phyloP scores from a whole-genome alignment of 2,329 filamentous ascomycete species.

The Sporothrix pallida region DNA sequence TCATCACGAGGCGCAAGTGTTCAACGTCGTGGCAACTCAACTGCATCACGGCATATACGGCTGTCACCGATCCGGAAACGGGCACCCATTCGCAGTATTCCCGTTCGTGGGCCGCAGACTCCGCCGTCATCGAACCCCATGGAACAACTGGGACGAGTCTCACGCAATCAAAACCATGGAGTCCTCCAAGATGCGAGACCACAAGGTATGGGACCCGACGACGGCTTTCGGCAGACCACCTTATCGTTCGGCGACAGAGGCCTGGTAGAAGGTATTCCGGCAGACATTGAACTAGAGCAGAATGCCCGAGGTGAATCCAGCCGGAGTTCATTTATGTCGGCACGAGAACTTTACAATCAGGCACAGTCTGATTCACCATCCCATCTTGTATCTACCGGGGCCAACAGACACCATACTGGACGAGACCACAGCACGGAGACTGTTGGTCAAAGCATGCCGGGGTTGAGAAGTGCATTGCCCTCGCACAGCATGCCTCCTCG shows the following conservation, averaged over 20 bases:
- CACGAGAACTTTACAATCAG: not conserved
- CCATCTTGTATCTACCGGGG: too few species aligned
- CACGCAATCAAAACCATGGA: not conserved
- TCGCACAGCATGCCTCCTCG: not conserved
- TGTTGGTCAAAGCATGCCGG: too few species aligned
- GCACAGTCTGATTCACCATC: not conserved
- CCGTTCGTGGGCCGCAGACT: slow-evolving; percentile 26
- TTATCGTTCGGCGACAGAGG: slow-evolving; percentile 30
- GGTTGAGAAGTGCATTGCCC: not conserved
- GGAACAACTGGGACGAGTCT: not conserved
- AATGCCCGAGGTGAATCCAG: not conserved
- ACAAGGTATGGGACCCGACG: slow-evolving; percentile 22
- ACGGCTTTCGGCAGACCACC: slow-evolving; percentile 34
- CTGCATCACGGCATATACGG: not conserved
- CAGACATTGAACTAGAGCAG: not conserved
- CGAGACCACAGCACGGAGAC: not conserved
- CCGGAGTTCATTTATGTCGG: slow-evolving; percentile 5
- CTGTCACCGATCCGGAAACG: not conserved
- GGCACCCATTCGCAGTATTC: not conserved
- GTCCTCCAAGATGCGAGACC: not conserved
- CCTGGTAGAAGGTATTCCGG: too few species aligned
- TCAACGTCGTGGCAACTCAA: not conserved
- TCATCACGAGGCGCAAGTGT: not conserved
- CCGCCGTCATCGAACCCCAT: slow-evolving; percentile 34
- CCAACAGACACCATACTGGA: not conserved